Percentiles rank a stretch among this genome's conserved stretches.
Conservation (phyloP, 331 rosid genomes). For the Arachis monticola region DNA sequence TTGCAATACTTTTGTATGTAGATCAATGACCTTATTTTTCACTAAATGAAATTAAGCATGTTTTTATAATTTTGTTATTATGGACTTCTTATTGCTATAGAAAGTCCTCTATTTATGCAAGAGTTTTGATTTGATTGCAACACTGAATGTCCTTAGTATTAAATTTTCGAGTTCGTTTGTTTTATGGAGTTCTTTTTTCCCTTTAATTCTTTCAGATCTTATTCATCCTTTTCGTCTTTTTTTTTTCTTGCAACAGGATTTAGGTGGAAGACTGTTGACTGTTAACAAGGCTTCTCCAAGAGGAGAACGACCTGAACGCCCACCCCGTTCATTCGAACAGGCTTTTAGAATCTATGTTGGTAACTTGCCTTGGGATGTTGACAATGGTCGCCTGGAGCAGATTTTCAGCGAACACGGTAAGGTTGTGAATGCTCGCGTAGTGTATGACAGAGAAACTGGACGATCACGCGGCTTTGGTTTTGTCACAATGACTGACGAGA, state of each 20-base stretch:
- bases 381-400: slow-evolving; percentile 63
- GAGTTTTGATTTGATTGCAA: neutral
- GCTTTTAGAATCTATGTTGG: slow-evolving; percentile 72
- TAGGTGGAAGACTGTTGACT: slow-evolving; percentile 70
- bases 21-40: neutral
- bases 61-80: slow-evolving; percentile 7
- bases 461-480: slow-evolving; percentile 99
- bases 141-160: neutral
- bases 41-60: slow-evolving; percentile 16
- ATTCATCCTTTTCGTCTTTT: neutral
- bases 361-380: slow-evolving; percentile 89
- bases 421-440: slow-evolving; percentile 73
- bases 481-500: slow-evolving; percentile 76
- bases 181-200: too few relatives aligned
- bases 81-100: neutral
- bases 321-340: slow-evolving; percentile 61
- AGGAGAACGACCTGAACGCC: slow-evolving; percentile 72
- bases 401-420: slow-evolving; percentile 82
- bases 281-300: slow-evolving; percentile 93
- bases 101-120: neutral
- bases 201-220: too few relatives aligned
- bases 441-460: slow-evolving; percentile 83
- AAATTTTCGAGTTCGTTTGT: neutral
- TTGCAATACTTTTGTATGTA: slow-evolving; percentile 3
- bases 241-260: slow-evolving; percentile 49